Percentiles rank a stretch among this genome's conserved stretches.
Evolutionary conservation across 495 filamentous ascomycete species (phyloP).

Genomic region (Viridothelium virens): DNA sequence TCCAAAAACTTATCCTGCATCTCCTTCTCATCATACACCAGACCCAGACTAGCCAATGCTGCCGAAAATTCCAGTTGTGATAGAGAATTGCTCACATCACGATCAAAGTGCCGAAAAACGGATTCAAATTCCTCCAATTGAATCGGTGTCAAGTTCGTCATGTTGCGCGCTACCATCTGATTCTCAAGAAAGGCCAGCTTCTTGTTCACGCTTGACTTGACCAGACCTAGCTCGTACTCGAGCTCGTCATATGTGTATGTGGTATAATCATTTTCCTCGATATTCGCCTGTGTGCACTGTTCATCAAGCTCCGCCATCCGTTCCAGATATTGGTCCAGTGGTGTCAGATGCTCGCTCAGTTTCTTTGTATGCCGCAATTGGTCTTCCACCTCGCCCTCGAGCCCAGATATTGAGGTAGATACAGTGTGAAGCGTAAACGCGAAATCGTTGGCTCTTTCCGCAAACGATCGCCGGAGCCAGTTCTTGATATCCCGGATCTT

Average conservation of each 20-base stretch:
- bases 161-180: slow-evolving; percentile 90
- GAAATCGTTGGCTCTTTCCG: slow-evolving; percentile 95
- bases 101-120: slow-evolving; percentile 95
- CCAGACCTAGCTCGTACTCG: slow-evolving; percentile 84
- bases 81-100: slow-evolving; percentile 84
- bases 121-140: slow-evolving; percentile 97
- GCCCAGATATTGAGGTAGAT: slow-evolving; percentile 81
- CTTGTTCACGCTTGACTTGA: slow-evolving; percentile 83
- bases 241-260: slow-evolving; percentile 96
- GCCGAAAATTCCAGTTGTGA: slow-evolving; percentile 92
- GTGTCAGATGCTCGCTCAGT: slow-evolving; percentile 71
- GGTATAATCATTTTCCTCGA: slow-evolving; percentile 98
- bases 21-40: slow-evolving; percentile 91
- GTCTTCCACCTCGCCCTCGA: slow-evolving; percentile 93
- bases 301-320: slow-evolving; percentile 73
- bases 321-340: slow-evolving; percentile 78
- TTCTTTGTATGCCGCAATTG: slow-evolving; percentile 77
- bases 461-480: slow-evolving; percentile 79
- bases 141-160: slow-evolving; percentile 97
- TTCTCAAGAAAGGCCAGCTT: slow-evolving; percentile 96
- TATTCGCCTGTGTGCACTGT: slow-evolving; percentile 92
- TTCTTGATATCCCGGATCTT: slow-evolving; percentile 98
- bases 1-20: slow-evolving; percentile 87
- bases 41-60: slow-evolving; percentile 80
- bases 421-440: slow-evolving; percentile 88